Conservation (phyloP, 345 rosid species). For the Pistacia atlantica region DNA sequence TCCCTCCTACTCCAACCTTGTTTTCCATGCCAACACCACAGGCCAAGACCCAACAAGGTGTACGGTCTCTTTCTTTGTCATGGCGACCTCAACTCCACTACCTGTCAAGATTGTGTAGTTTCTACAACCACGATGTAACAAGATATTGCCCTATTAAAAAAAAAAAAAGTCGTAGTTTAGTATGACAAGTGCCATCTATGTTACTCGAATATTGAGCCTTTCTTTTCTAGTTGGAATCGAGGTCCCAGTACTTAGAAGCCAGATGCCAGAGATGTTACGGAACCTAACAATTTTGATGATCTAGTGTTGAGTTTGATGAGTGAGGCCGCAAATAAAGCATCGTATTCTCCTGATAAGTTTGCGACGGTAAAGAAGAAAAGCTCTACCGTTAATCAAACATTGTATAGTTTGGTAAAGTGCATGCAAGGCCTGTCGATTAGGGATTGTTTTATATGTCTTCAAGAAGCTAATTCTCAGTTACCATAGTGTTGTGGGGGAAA, state of each 20-base stretch:
- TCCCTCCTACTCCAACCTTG: too few species aligned
- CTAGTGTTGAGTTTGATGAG: neutral
- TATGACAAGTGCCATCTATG: conserved; percentile 37
- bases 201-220: conserved; percentile 19
- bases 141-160: neutral
- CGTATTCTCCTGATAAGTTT: neutral
- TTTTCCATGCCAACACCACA: neutral
- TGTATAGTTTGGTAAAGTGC: conserved; percentile 29
- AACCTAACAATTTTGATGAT: neutral
- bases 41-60: too few species aligned
- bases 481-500: neutral
- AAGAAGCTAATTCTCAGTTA: neutral
- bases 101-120: conserved; percentile 23
- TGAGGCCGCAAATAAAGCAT: neutral
- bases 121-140: conserved; percentile 25
- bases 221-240: conserved; percentile 8
- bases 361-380: neutral
- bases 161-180: conserved; percentile 34
- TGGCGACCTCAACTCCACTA: neutral
- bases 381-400: neutral
- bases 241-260: fast-evolving
- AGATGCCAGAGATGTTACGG: neutral
- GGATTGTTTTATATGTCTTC: conserved; percentile 4
- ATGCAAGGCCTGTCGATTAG: conserved; percentile 9
- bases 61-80: conserved; percentile 12